Percentiles rank a stretch among this genome's conserved stretches.
Evolutionary conservation across 192 early-diverging fungal genomes (phyloP).

Genomic region (Coemansia sp.): DNA sequence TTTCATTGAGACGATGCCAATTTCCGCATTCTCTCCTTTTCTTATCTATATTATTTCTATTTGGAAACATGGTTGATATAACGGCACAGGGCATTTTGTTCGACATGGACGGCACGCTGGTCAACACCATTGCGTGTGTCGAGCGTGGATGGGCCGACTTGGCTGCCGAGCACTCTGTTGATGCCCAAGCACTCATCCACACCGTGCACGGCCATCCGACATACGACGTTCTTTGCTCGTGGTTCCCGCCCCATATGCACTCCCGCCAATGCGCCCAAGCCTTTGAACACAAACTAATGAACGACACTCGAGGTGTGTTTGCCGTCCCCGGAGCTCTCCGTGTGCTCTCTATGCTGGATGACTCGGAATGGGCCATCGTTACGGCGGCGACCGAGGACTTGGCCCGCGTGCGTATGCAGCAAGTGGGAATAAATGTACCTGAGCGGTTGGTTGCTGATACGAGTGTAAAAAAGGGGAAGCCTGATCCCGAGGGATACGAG

Average conservation of each 20-base stretch:
- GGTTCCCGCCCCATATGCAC: slow-evolving; percentile 29
- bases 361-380: slow-evolving; percentile 36
- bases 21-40: neutral
- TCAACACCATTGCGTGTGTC: slow-evolving; percentile 38
- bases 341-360: slow-evolving; percentile 8
- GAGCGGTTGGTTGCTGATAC: slow-evolving; percentile 20
- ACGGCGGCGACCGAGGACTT: slow-evolving; percentile 25
- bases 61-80: slow-evolving; percentile 14
- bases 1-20: too few relatives aligned
- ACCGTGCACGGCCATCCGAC: slow-evolving; percentile 36
- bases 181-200: slow-evolving; percentile 12
- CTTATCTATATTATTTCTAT: neutral
- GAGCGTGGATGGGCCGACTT: slow-evolving; percentile 31
- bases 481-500: slow-evolving; percentile 29
- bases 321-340: slow-evolving; percentile 32
- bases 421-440: slow-evolving; percentile 27
- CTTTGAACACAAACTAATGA: slow-evolving; percentile 16
- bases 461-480: slow-evolving; percentile 23
- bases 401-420: slow-evolving; percentile 23
- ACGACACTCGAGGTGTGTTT: slow-evolving; percentile 21
- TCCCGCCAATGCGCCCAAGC: slow-evolving; percentile 13
- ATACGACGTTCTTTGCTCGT: slow-evolving; percentile 22
- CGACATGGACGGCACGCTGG: slow-evolving; percentile 50
- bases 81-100: slow-evolving; percentile 37
- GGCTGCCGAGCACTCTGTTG: slow-evolving; percentile 20